Evolutionary conservation across 2,329 filamentous ascomycete genomes (phyloP), one percentile per base, ranked within the genome.

Genomic region (Scopulariopsis brevicaulis): DNA sequence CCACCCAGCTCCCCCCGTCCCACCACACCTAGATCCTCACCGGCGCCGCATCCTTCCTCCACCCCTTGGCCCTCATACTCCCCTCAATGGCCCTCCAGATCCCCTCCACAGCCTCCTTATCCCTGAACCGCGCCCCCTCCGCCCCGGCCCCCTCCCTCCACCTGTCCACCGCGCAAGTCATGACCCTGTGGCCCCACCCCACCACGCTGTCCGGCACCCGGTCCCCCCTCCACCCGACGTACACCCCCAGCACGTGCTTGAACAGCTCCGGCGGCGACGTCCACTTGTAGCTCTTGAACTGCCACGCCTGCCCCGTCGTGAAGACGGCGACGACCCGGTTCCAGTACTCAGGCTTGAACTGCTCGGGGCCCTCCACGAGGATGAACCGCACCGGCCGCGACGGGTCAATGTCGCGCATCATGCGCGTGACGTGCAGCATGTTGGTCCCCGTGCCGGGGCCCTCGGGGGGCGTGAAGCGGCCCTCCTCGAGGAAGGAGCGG

Each of bases 331-430:
- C 94, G 7, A 99, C 88, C 56, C 92, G 86, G 66, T 86, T 86
- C 94, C 94, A 99, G 77, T 97, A 96, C 69, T 97, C 92, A 0
- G 94, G 94, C 71, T 96, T 96, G 81, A 99, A 99, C 70, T 94
- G 88, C 68, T 95, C 87, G 0, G 92, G 89, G 20, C 86, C 87
- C 70, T 99, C 94, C 57, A 97, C 93, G 46, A 99, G 84, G 68
- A 97, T 95, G 77, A 99, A 99, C 53, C 92, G 89, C 67, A 94
- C 84, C 1, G 90, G 86, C 18, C 87, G 84, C 57, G 77, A 75
- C 3, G 86, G 76, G 67, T 90, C 84, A 63, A 94, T 80, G 48
- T 78, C 76, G 58, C 87, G 89, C 64, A 97, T 81, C 20, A 81
- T 74, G 52, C 94, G 91, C 61, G 84, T 85, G 62, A 96, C 86